Evolutionary conservation across 2,329 filamentous ascomycete genomes (phyloP).

Genomic region (Ceratocystis cubensis): DNA sequence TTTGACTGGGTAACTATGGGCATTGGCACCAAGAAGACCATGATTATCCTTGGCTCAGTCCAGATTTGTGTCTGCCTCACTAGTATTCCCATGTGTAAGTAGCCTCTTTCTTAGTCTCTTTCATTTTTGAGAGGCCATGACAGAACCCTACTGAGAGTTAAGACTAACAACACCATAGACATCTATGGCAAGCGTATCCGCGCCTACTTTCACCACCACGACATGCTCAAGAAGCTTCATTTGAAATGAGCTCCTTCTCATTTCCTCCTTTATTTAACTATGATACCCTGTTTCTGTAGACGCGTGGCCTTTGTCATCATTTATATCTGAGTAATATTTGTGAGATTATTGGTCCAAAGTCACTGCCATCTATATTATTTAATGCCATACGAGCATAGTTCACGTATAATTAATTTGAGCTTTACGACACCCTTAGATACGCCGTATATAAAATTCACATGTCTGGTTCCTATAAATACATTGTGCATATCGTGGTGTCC

Average conservation of each 20-base stretch:
- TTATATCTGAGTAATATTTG: background rate
- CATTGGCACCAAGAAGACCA: conserved; percentile 44
- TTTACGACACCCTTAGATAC: no score
- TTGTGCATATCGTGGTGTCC: background rate
- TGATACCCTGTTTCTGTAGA: background rate
- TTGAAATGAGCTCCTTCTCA: conserved; percentile 10
- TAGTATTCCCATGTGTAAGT: conserved; percentile 69
- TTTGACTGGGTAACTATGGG: conserved; percentile 67
- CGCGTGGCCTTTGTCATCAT: background rate
- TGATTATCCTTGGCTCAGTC: conserved; percentile 60
- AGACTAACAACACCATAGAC: conserved; percentile 36
- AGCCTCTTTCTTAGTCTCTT: background rate
- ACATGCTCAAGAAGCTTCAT: conserved; percentile 40
- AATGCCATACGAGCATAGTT: background rate
- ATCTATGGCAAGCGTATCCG: conserved; percentile 67
- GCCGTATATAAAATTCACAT: background rate
- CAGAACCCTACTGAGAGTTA: conserved; percentile 16
- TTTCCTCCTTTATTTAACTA: conserved; percentile 4
- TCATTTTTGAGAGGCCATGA: background rate
- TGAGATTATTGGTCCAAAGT: background rate
- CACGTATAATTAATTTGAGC: background rate
- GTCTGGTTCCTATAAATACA: background rate
- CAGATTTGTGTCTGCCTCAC: conserved; percentile 65
- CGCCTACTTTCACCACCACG: conserved; percentile 61
- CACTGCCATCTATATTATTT: background rate